Base-by-base conservation (phyloP, 164 flowering plant genomes). In the Akebia trifoliata region DNA sequence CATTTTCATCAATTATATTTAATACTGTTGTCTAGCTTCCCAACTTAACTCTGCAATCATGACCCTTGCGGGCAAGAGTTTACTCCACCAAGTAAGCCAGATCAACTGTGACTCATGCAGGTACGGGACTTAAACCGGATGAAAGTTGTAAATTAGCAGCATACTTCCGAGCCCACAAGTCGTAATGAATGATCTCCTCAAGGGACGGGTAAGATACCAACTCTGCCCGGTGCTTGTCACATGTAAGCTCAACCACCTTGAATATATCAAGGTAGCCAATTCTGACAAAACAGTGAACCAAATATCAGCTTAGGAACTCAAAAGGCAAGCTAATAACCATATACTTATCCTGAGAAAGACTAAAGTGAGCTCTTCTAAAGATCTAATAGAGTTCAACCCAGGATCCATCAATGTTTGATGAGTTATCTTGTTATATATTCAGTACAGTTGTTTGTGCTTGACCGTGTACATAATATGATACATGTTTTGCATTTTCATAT, bases 151-250 rank as follows among this genome's bases (percentile, higher is more conserved):
- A 58, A 54, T 40, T 72, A 28, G 90, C 85, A 8, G 97, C 97
- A 66, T 76, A 87, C 0, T 83, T 74, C 29, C 97, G 82, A 0
- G 99, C 99, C 96, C 99, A 93, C 75, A 81, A 60, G 70, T 93
- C 99, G 35, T 87, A 90, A 59, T 93, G 95, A 46, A 93, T 54
- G 44, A 93, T 90, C 57, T 90, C 99, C 60, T 93, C 99, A 0
- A 93, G 90, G n/a, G 97, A 81, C 9, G 99, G 99, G 20, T 73
- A 43, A 12, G 56, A 3, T 34, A 84, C 94, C 63, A 93, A 30
- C 56, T 93, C 97, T 2, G 57, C 60, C 64, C 51, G 73, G 66
- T 93, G 99, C 77, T 82, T 85, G 11, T 74, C 81, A 34, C 99
- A 93, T 43, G 99, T 93, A 31, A 81, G 76, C 76, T 93, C 99